Conservation (phyloP, 2,329 filamentous ascomycete genomes). For the Cercospora brassicicola region DNA sequence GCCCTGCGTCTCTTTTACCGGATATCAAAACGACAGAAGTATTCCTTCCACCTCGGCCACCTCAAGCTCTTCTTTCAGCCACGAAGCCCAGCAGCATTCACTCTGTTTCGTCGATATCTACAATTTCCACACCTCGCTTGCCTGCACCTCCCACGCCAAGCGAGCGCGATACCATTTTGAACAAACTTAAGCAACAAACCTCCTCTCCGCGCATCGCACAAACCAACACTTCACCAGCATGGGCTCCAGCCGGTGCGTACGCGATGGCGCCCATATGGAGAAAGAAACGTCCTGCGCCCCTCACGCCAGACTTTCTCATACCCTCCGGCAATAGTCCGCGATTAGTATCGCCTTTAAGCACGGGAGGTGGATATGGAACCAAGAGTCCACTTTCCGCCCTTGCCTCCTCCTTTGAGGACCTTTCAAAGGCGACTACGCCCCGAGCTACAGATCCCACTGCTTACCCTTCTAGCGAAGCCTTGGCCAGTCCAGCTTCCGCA, state of each 20-base stretch:
- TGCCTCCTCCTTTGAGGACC: background rate
- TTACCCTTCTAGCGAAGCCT: background rate
- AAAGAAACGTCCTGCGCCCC: constrained; percentile 7
- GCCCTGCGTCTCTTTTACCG: background rate
- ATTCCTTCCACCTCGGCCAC: constrained; percentile 10
- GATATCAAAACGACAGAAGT: constrained; percentile 15
- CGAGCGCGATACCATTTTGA: background rate
- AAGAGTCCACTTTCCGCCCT: background rate
- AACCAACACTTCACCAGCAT: background rate
- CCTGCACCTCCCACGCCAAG: background rate
- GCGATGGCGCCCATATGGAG: constrained; percentile 5
- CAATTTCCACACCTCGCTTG: background rate
- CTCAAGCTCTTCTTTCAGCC: constrained; percentile 4
- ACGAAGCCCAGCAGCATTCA: constrained; percentile 1
- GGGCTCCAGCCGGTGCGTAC: constrained; percentile 9
- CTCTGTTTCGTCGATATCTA: constrained; percentile 4
- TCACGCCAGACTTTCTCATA: background rate
- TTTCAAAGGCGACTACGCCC: background rate
- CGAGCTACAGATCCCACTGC: background rate
- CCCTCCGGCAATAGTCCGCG: background rate
- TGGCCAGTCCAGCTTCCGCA: background rate
- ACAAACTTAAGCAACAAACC: background rate
- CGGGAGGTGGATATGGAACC: background rate
- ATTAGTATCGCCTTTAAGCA: background rate
- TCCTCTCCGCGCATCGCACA: background rate